Conservation (phyloP, 225 moss, liverwort and hornwort genomes). For the Straminergon stramineum region DNA sequence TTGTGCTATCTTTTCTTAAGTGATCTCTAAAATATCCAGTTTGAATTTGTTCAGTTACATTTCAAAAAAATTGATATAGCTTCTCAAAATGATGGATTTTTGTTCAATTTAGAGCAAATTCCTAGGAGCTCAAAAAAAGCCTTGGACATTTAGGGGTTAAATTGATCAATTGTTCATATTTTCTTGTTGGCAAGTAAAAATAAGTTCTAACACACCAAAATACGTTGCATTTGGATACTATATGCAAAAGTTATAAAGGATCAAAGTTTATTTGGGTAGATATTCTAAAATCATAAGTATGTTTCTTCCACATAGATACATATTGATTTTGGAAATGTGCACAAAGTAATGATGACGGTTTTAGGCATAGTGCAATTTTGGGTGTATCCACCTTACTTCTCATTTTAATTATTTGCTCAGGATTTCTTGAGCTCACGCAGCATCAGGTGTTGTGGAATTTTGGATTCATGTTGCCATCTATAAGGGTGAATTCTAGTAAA, state of each 20-base stretch:
- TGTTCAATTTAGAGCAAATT: too few relatives aligned
- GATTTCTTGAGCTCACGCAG: rapidly evolving
- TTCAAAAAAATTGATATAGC: too few relatives aligned
- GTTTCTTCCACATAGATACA: neutral
- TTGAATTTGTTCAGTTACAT: too few relatives aligned
- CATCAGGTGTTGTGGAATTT: neutral
- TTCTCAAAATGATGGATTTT: too few relatives aligned
- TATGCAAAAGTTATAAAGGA: neutral
- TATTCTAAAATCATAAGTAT: neutral
- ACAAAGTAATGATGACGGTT: too few relatives aligned
- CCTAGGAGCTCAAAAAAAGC: too few relatives aligned
- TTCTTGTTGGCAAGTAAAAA: neutral
- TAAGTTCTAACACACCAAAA: too few relatives aligned
- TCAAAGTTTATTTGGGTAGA: neutral
- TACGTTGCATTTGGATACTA: neutral
- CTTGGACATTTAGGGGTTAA: too few relatives aligned
- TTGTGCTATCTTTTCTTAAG: too few relatives aligned
- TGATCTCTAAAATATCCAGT: too few relatives aligned
- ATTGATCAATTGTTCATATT: neutral
- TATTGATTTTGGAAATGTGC: neutral
- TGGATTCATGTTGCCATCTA: neutral
- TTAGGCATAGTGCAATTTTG: neutral
- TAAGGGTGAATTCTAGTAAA: neutral
- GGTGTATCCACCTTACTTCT: neutral
- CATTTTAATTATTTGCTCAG: neutral